Evolutionary conservation across 805 yeast species (phyloP), one percentile per base, ranked within the genome.

Genomic region (Saccharomycopsis amapae): DNA sequence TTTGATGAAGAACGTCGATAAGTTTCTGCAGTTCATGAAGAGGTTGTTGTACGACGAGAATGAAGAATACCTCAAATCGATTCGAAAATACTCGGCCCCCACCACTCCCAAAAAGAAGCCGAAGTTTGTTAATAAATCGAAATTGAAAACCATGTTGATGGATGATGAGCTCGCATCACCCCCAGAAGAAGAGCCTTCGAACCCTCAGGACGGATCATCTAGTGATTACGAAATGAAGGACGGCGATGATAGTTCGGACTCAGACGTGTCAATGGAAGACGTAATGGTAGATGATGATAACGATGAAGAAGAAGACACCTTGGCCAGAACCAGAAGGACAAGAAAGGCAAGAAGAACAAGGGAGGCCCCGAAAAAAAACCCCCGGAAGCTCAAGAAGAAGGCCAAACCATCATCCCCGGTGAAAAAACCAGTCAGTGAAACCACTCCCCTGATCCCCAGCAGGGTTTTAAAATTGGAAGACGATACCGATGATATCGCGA

Each of bases 21-120:
- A 58, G 33, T 66, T 70, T 50, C 53, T 59, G n/a, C 61, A 58
- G 10, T 53, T 46, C 26, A 48, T 70, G 37, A 62, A 7, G 4
- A n/a, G 15, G 7, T 19, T 39, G 15, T 12, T 39, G 23, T 39
- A 39, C 15, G 20, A 39, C 15, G 13, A 39, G 10, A 39, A 39
- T 3, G 10, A 10, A 6, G 24, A 13, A 6, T 39, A 39, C 24
- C 20, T 39, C 15, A 18, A 6, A 35, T 46, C n/a, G n/a, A n/a
- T n/a, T n/a, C n/a, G n/a, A n/a, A n/a, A n/a, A n/a, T n/a, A n/a
- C n/a, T n/a, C n/a, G n/a, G n/a, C n/a, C n/a, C n/a, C n/a, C n/a
- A n/a, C 34, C 30, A 32, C 26, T 52, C 53, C 44, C 30, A 24
- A 12, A 34, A 30, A 13, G 42, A 40, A 28, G 53, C 56, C 3